Base-by-base conservation (phyloP, 2,329 filamentous ascomycete species). In the Rutstroemia sp. region DNA sequence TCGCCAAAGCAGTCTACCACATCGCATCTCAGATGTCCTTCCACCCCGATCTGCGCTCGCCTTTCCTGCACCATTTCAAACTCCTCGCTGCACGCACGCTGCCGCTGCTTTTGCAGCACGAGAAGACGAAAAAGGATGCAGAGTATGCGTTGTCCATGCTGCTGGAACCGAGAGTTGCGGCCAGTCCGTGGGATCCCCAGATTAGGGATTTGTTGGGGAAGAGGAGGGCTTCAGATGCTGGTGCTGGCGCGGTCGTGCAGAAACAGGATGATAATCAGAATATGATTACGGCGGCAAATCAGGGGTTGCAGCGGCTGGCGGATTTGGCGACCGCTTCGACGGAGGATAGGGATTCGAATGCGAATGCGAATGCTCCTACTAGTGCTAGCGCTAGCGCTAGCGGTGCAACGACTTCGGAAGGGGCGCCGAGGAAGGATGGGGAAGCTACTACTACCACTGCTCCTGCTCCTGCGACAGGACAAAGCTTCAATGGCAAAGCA, bases 1-100 rank as follows among this genome's bases (percentile, higher is more conserved):
- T 85, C 16, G 71, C 87, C 19, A 82, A 80, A 69, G 79, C 83
- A 5, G 81, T 81, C 25, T 76, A 77, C 58, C 79, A 84, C 63
- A 76, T 84, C 5, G 76, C 80, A 41, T 74, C 73, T n/a, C 75
- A 87, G 50, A 72, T 89, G 34, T 75, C 79, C 6, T 73, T 74
- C 30, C 79, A 80, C 42, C 69, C 77, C 4, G 77, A 79, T 48
- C 71, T 84, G 7, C 72, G 81, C 47, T 85, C 78, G 53, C 86
- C 86, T 0, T 72, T 90, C 46, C 83, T 82, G 55, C 83, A 88
- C 65, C 84, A 90, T 66, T 86, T 86, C 61, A 78, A 79, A 54
- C 78, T 77, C 12, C 74, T 89, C 9, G 76, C 79, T 1, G 74
- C 79, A 10, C 73, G 87, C 65, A 79, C 80, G n/a, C 72, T 90